These are phyloP conservation scores for Senecio squalidus DNA, from an alignment of 140 eudicot species.

Conservation along the genomic window DNA sequence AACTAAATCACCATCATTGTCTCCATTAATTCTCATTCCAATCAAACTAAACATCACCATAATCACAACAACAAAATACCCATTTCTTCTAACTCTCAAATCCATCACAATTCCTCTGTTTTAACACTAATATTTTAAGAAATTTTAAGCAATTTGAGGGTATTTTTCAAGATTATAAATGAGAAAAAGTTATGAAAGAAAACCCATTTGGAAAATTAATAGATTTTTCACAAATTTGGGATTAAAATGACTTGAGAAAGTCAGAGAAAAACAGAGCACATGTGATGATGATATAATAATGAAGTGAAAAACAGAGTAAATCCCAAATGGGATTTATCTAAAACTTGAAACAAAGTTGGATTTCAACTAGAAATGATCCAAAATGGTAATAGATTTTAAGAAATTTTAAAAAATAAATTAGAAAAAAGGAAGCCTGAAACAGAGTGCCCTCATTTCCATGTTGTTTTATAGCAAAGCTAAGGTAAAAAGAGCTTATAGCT, in stretches of 20 bases:
- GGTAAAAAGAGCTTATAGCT: slow-evolving; percentile 9
- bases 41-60: slow-evolving; percentile 23
- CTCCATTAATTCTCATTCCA: slow-evolving; percentile 33
- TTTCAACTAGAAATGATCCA: slow-evolving; percentile 25
- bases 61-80: slow-evolving; percentile 18
- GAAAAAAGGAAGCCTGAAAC: slow-evolving; percentile 11
- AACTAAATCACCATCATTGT: slow-evolving; percentile 25
- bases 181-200: background rate
- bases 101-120: slow-evolving; percentile 23
- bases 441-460: slow-evolving; percentile 29
- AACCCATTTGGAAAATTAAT: slow-evolving; percentile 3
- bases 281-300: slow-evolving; percentile 19
- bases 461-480: slow-evolving; percentile 36
- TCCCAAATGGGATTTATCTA: slow-evolving; percentile 12
- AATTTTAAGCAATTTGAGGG: background rate
- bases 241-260: slow-evolving; percentile 10
- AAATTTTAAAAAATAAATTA: background rate
- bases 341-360: slow-evolving; percentile 13
- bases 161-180: background rate
- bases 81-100: slow-evolving; percentile 11
- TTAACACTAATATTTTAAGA: background rate
- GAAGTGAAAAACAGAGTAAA: background rate
- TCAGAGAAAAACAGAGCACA: slow-evolving; percentile 16
- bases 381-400: slow-evolving; percentile 17
- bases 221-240: slow-evolving; percentile 20